Conservation (phyloP, 306 rosid genomes). For the Sesbania bispinosa region DNA sequence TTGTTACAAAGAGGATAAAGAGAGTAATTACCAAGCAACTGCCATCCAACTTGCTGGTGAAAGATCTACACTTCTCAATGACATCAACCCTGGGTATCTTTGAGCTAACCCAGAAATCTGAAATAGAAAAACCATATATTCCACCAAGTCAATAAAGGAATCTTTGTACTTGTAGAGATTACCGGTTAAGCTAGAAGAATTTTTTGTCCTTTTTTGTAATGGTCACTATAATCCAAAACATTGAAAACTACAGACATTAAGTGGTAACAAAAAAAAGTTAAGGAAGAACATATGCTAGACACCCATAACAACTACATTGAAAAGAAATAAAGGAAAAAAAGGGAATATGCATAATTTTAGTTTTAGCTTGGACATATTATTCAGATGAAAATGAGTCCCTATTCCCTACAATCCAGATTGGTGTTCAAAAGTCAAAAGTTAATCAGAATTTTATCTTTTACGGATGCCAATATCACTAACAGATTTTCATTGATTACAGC, state of each 20-base stretch:
- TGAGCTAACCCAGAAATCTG: constrained; percentile 81
- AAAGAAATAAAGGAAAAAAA: constrained; percentile 14
- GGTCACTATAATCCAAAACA: too few species aligned
- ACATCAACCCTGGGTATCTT: constrained; percentile 88
- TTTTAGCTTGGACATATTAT: constrained; percentile 2
- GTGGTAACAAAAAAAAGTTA: not conserved
- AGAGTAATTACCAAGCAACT: constrained; percentile 68
- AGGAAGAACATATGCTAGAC: constrained; percentile 42
- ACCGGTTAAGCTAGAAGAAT: not conserved
- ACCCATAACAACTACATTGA: not conserved
- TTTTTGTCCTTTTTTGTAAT: not conserved
- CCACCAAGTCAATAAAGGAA: constrained; percentile 28
- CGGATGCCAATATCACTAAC: constrained; percentile 28
- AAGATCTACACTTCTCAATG: constrained; percentile 90
- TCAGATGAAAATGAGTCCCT: not conserved
- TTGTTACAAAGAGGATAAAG: not conserved
- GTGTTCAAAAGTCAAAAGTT: constrained; percentile 38
- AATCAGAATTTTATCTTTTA: constrained; percentile 12
- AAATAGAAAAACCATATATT: constrained; percentile 32
- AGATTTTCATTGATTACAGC: not conserved
- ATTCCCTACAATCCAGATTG: not conserved
- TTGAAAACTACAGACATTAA: constrained; percentile 21
- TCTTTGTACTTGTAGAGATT: not conserved
- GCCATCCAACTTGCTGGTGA: constrained; percentile 99
- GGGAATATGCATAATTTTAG: constrained; percentile 21